Evolutionary conservation across 768 basidiomycete species (phyloP), one percentile per base, ranked within the genome.

Genomic region (Galerina marginata): DNA sequence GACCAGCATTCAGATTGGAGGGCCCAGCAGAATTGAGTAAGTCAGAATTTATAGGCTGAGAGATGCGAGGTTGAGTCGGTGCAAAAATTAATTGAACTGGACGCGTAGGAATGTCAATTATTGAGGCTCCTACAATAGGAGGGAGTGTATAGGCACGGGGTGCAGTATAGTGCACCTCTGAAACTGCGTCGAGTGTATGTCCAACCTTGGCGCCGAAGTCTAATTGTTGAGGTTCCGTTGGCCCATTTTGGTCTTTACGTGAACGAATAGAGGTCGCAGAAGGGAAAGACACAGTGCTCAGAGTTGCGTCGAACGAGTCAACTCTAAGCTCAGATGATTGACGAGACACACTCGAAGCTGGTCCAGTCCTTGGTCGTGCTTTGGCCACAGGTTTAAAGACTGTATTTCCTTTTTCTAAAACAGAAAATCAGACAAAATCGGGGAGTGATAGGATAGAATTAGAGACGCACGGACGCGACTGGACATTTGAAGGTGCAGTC

Each of bases 361-460:
- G 64, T 9, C 65, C 63, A 47, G 75, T 68, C 26, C 87, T 85
- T 12, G 81, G 66, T 48, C 88, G 79, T 9, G 83, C 73, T 68
- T 86, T 88, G 12, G 75, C 78, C 3, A 89, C 79, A n/a, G 90
- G 90, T 68, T 82, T 83, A 65, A 92, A 92, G 55, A 91, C 71
- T 5, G 86, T 81, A 7, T 82, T 79, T 14, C 90, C 90, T 70
- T 92, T 92, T 70, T 92, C 90, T 92, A 65, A 16, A 45, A 36
- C 55, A 26, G 14, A 52, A 29, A 50, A 42, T 53, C 3, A 64
- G 48, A 56, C 63, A 53, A 65, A 56, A 14, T 10, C 23, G n/a
- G n/a, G 58, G 29, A 53, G n/a, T 6, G 25, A 48, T 38, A 25
- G 36, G 33, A 47, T 57, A 53, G 16, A 56, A 51, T 14, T 29